Evolutionary conservation across 2,329 filamentous ascomycete genomes (phyloP).

Genomic region (Teratosphaeria destructans): DNA sequence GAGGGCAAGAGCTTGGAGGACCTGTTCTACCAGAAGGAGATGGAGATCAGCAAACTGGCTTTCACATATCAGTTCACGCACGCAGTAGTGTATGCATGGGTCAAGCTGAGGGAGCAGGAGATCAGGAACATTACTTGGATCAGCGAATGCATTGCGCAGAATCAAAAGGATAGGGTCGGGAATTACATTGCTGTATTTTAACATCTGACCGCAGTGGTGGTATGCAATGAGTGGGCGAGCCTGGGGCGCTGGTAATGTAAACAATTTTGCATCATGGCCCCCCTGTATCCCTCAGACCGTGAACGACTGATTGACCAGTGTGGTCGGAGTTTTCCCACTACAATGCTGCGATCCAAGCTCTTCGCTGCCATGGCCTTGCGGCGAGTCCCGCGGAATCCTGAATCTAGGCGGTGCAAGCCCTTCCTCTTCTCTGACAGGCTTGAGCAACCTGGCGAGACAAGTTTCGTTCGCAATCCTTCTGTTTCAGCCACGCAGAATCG

Average conservation of each 20-base stretch:
- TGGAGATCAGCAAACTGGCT: constrained; percentile 91
- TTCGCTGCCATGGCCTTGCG: background rate
- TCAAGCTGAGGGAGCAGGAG: constrained; percentile 97
- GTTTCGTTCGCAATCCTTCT: background rate
- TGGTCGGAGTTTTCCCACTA: background rate
- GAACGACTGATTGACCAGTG: background rate
- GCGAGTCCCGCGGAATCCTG: background rate
- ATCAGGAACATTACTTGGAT: constrained; percentile 99
- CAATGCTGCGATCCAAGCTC: background rate
- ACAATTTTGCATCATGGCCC: background rate
- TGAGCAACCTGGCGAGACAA: background rate
- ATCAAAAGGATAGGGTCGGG: constrained; percentile 96
- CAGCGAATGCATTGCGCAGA: constrained; percentile 97
- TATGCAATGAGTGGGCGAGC: background rate
- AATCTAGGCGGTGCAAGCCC: background rate
- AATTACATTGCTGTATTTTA: constrained; percentile 98
- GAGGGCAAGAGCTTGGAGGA: constrained; percentile 91
- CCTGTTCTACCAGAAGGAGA: constrained; percentile 98
- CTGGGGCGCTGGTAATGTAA: background rate
- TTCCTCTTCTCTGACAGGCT: background rate
- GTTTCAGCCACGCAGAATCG: background rate
- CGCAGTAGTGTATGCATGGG: constrained; percentile 93
- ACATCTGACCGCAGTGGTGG: background rate
- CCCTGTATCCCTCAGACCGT: background rate
- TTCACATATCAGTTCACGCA: constrained; percentile 96